Conservation (phyloP, 2,329 filamentous ascomycete genomes). For the Delphinella strobiligena region DNA sequence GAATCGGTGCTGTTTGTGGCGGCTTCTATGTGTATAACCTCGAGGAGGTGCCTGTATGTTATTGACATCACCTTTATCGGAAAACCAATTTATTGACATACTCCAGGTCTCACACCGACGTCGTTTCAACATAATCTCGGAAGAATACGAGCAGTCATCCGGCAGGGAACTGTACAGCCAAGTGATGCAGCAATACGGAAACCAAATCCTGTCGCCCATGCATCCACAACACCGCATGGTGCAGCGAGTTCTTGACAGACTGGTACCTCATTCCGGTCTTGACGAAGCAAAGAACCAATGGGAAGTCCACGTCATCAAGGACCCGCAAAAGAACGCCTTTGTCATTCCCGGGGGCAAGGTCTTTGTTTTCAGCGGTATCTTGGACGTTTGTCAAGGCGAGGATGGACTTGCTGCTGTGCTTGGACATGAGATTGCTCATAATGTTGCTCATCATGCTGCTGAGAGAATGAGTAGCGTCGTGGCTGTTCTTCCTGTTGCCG, state of each 20-base stretch:
- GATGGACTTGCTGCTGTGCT: constrained; percentile 63
- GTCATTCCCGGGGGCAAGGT: constrained; percentile 68
- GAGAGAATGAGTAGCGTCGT: constrained; percentile 46
- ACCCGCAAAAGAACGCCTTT: constrained; percentile 57
- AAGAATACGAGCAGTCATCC: constrained; percentile 42
- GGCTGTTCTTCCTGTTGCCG: constrained; percentile 23
- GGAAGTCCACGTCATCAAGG: constrained; percentile 67
- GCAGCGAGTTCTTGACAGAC: constrained; percentile 48
- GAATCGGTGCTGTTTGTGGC: constrained; percentile 29
- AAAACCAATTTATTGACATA: neutral
- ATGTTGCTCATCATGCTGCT: constrained; percentile 54
- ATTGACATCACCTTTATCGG: neutral
- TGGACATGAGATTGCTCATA: constrained; percentile 71
- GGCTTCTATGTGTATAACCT: constrained; percentile 57
- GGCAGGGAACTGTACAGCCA: constrained; percentile 44
- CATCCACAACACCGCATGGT: constrained; percentile 48
- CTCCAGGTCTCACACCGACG: constrained; percentile 50
- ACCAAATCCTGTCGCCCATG: constrained; percentile 45
- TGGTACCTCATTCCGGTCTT: constrained; percentile 57
- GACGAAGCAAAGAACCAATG: constrained; percentile 40
- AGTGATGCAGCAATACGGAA: constrained; percentile 43
- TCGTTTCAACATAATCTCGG: constrained; percentile 59
- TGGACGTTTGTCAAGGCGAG: constrained; percentile 54
- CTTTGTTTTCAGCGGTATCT: constrained; percentile 64
- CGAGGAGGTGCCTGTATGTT: constrained; percentile 51